These are phyloP conservation scores for Aspergillus terreus DNA, from an alignment of 2,329 filamentous ascomycete species.

Conservation along the genomic window DNA sequence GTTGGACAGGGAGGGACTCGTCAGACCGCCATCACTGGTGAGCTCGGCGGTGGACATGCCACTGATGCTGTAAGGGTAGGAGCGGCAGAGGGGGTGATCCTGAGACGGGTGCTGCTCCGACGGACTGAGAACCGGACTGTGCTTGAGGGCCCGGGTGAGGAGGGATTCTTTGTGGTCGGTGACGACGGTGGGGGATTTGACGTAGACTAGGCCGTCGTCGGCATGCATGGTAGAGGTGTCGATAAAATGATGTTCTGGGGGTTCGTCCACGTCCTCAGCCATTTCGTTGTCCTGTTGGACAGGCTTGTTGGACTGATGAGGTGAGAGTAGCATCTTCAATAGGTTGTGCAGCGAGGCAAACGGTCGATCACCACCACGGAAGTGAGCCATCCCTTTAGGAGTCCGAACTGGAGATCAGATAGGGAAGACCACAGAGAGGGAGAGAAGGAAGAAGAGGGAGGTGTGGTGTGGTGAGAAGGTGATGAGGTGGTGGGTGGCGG, in stretches of 20 bases:
- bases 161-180: slow-evolving; percentile 70
- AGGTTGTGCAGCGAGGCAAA: slow-evolving; percentile 39
- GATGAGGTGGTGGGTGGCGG: slow-evolving; percentile 4
- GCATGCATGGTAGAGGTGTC: slow-evolving; percentile 27
- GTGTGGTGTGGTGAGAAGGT: slow-evolving; percentile 11
- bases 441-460: slow-evolving; percentile 1
- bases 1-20: slow-evolving; percentile 81
- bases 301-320: slow-evolving; percentile 36
- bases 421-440: slow-evolving; percentile 7
- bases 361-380: slow-evolving; percentile 28
- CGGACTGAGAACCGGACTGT: slow-evolving; percentile 53
- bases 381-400: slow-evolving; percentile 28
- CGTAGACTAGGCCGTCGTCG: slow-evolving; percentile 36
- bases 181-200: slow-evolving; percentile 46
- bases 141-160: slow-evolving; percentile 77
- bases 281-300: slow-evolving; percentile 58
- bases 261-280: slow-evolving; percentile 78
- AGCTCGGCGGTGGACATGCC: slow-evolving; percentile 81
- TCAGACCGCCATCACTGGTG: slow-evolving; percentile 90
- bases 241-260: slow-evolving; percentile 59
- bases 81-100: slow-evolving; percentile 58
- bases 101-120: slow-evolving; percentile 28
- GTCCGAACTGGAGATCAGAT: slow-evolving; percentile 4
- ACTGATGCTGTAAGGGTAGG: slow-evolving; percentile 64
- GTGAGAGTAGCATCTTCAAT: slow-evolving; percentile 43